These are phyloP conservation scores for Candida yuanshanica DNA, from an alignment of 805 yeast species.

Conservation along the genomic window DNA sequence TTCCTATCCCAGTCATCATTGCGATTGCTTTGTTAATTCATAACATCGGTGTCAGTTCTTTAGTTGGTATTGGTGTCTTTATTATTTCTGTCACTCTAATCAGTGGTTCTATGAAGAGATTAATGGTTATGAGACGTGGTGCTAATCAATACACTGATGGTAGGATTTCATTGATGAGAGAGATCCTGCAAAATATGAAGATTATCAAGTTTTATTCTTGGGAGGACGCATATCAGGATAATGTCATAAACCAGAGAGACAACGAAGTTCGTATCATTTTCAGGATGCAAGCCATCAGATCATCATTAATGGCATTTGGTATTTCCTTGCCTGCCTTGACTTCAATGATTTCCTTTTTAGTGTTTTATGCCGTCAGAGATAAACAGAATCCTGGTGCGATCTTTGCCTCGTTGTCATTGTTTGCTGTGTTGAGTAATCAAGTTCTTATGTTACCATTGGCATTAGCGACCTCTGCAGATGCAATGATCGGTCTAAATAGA, in stretches of 20 bases:
- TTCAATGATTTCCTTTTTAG: slow-evolving; percentile 47
- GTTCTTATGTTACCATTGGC: slow-evolving; percentile 69
- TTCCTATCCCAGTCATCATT: slow-evolving; percentile 59
- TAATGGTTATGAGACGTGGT: slow-evolving; percentile 45
- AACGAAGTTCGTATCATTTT: slow-evolving; percentile 54
- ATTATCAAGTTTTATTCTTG: slow-evolving; percentile 81
- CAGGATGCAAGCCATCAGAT: slow-evolving; percentile 56
- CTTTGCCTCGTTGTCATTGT: slow-evolving; percentile 66
- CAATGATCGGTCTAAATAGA: slow-evolving; percentile 54
- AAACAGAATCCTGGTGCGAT: slow-evolving; percentile 51
- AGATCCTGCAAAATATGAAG: slow-evolving; percentile 54
- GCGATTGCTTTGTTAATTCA: slow-evolving; percentile 56
- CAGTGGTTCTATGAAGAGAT: slow-evolving; percentile 36
- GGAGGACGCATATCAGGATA: slow-evolving; percentile 67
- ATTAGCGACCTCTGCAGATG: slow-evolving; percentile 63
- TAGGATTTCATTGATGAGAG: slow-evolving; percentile 58
- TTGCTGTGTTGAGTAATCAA: slow-evolving; percentile 55
- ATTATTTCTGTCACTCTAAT: slow-evolving; percentile 42
- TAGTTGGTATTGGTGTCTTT: slow-evolving; percentile 59
- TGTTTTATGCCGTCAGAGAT: slow-evolving; percentile 32
- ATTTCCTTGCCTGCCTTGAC: slow-evolving; percentile 45
- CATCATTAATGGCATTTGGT: slow-evolving; percentile 44
- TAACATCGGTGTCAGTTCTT: slow-evolving; percentile 63
- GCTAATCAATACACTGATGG: slow-evolving; percentile 60
- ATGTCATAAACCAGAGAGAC: slow-evolving; percentile 46